These are phyloP conservation scores for Thermomyces lanuginosus DNA, from an alignment of 2,329 filamentous ascomycete genomes.

Conservation along the genomic window DNA sequence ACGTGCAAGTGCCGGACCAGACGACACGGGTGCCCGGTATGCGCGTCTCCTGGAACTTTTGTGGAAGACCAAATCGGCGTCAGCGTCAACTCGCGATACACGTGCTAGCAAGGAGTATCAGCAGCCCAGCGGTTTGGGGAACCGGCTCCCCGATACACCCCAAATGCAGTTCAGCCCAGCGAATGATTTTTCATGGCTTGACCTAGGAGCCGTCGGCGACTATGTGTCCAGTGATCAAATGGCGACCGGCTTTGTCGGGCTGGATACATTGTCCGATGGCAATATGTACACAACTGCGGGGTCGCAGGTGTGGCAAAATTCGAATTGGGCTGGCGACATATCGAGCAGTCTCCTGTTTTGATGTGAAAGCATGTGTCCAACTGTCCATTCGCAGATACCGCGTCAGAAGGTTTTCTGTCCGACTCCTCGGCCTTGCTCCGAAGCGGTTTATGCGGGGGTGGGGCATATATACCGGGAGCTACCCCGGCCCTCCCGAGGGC, in stretches of 20 bases:
- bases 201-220: constrained; percentile 43
- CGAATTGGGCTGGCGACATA: constrained; percentile 27
- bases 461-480: too few relatives aligned
- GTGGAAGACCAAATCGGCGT: constrained; percentile 34
- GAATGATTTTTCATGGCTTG: constrained; percentile 46
- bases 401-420: too few relatives aligned
- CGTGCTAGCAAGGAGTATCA: constrained; percentile 16
- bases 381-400: too few relatives aligned
- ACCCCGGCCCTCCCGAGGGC: too few relatives aligned
- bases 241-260: constrained; percentile 17
- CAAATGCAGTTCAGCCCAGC: constrained; percentile 30
- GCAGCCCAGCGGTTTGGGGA: constrained; percentile 11
- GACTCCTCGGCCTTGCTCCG: too few relatives aligned
- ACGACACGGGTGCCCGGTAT: constrained; percentile 46
- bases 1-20: constrained; percentile 39
- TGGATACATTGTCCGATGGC: constrained; percentile 20
- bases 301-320: constrained; percentile 22
- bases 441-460: too few relatives aligned
- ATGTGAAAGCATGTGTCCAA: constrained; percentile 5
- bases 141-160: constrained; percentile 20
- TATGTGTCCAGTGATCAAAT: constrained; percentile 35
- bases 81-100: constrained; percentile 11
- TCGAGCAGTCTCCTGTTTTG: constrained; percentile 19
- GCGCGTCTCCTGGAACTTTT: constrained; percentile 43
- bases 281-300: constrained; percentile 14